phyloP scores from a whole-genome alignment of 768 basidiomycete genomes.

The Mycena metata region DNA sequence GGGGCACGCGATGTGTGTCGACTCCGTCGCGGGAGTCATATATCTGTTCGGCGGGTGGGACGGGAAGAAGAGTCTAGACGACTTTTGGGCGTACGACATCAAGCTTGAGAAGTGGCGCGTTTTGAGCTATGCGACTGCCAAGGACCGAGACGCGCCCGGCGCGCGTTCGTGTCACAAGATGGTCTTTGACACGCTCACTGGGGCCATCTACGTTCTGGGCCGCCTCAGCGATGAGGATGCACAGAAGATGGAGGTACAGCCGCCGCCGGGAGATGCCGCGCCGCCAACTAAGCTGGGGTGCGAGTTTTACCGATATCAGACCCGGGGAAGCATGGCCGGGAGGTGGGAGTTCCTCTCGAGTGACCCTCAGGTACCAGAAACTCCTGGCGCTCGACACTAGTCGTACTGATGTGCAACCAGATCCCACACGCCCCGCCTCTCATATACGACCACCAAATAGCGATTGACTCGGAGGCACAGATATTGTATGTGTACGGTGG shows the following conservation, averaged over 20 bases:
- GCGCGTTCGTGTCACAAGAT: conserved; percentile 86
- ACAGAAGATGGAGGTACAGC: conserved; percentile 41
- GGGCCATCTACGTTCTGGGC: conserved; percentile 81
- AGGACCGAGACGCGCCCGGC: conserved; percentile 75
- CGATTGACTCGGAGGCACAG: conserved; percentile 77
- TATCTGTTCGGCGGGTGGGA: conserved; percentile 89
- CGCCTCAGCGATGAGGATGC: conserved; percentile 71
- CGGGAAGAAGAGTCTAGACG: conserved; percentile 77
- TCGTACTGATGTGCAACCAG: conserved; percentile 12
- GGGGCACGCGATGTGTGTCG: conserved; percentile 88
- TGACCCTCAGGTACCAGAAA: conserved; percentile 71
- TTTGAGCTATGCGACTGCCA: conserved; percentile 66
- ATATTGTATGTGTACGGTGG: conserved; percentile 85
- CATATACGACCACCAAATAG: conserved; percentile 87
- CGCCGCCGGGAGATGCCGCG: conserved; percentile 9
- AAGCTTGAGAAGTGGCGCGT: conserved; percentile 71
- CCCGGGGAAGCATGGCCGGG: conserved; percentile 69
- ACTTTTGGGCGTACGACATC: conserved; percentile 83
- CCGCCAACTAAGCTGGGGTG: conserved; percentile 59
- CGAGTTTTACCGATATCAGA: conserved; percentile 85
- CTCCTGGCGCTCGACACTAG: conserved; percentile 2
- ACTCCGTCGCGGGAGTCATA: conserved; percentile 69
- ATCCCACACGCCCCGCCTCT: conserved; percentile 62
- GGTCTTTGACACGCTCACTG: conserved; percentile 80
- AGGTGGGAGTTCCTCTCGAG: conserved; percentile 80